phyloP scores from a whole-genome alignment of 140 eudicot species.

The Flaveria floridana region DNA sequence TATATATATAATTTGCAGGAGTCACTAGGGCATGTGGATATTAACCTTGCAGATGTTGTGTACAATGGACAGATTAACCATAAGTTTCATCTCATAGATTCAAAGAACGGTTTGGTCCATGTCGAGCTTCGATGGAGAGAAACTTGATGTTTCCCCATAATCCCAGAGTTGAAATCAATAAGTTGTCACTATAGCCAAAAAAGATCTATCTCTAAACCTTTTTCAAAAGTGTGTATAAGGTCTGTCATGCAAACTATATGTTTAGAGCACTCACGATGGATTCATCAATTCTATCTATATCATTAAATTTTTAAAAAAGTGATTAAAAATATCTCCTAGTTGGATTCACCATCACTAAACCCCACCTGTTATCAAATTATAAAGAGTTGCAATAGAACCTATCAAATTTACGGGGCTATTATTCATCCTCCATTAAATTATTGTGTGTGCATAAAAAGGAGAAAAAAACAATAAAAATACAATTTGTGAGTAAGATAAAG shows the following conservation, averaged over 20 bases:
- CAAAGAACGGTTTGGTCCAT: slow-evolving; percentile 77
- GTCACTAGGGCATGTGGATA: slow-evolving; percentile 73
- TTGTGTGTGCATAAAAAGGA: too few species aligned
- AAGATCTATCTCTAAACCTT: background rate
- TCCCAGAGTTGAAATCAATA: background rate
- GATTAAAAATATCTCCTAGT: too few species aligned
- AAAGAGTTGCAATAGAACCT: too few species aligned
- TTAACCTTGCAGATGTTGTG: slow-evolving; percentile 77
- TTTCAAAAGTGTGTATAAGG: background rate
- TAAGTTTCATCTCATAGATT: slow-evolving; percentile 75
- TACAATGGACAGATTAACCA: slow-evolving; percentile 79
- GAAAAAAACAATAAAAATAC: too few species aligned
- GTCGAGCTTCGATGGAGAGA: slow-evolving; percentile 77
- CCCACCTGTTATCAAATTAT: too few species aligned
- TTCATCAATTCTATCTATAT: too few species aligned
- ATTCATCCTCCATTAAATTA: too few species aligned
- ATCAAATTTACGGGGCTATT: too few species aligned
- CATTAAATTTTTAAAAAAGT: too few species aligned
- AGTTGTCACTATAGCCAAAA: background rate
- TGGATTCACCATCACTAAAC: too few species aligned
- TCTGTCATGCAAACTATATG: too few species aligned
- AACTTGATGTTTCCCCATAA: slow-evolving; percentile 44
- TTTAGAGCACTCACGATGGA: background rate
- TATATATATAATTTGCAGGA: slow-evolving; percentile 45
- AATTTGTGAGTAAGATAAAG: too few species aligned